Evolutionary conservation across 2,329 filamentous ascomycete species (phyloP).

Genomic region (Penicillium hordei): DNA sequence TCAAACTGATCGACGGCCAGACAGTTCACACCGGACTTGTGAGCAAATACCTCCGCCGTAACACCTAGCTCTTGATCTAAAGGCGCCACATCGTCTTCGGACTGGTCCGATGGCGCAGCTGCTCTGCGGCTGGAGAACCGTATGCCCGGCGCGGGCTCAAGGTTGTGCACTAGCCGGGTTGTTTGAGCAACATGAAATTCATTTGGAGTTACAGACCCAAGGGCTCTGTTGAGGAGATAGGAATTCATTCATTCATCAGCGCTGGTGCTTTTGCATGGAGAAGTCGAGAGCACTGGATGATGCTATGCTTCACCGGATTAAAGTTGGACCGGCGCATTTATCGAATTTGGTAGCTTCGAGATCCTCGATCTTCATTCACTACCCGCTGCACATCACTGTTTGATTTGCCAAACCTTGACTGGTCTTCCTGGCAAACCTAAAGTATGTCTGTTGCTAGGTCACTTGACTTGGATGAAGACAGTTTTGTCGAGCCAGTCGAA

Average conservation of each 20-base stretch:
- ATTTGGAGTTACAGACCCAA: constrained; percentile 64
- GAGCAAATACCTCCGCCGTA: constrained; percentile 53
- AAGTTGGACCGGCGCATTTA: constrained; percentile 24
- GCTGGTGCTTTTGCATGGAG: not conserved
- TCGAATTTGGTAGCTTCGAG: not conserved
- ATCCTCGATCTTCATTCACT: not conserved
- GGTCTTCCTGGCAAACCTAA: not conserved
- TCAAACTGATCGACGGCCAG: constrained; percentile 80
- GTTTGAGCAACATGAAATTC: constrained; percentile 66
- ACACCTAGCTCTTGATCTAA: constrained; percentile 16
- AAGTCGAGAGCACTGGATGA: constrained; percentile 19
- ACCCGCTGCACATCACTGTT: not conserved
- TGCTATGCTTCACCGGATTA: constrained; percentile 27
- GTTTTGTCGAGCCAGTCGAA: not conserved
- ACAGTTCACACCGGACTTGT: constrained; percentile 75
- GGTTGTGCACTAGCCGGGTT: constrained; percentile 65
- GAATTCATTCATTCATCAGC: constrained; percentile 67
- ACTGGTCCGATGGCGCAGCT: constrained; percentile 6
- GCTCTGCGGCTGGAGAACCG: constrained; percentile 65
- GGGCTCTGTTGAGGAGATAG: constrained; percentile 72
- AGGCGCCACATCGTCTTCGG: constrained; percentile 14
- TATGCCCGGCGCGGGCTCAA: constrained; percentile 65
- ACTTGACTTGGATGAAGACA: not conserved
- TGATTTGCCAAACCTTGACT: constrained; percentile 7
- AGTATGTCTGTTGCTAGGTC: constrained; percentile 1